These are phyloP conservation scores for Hibiscus tridactylites DNA, from an alignment of 345 rosid species.

Conservation along the genomic window DNA sequence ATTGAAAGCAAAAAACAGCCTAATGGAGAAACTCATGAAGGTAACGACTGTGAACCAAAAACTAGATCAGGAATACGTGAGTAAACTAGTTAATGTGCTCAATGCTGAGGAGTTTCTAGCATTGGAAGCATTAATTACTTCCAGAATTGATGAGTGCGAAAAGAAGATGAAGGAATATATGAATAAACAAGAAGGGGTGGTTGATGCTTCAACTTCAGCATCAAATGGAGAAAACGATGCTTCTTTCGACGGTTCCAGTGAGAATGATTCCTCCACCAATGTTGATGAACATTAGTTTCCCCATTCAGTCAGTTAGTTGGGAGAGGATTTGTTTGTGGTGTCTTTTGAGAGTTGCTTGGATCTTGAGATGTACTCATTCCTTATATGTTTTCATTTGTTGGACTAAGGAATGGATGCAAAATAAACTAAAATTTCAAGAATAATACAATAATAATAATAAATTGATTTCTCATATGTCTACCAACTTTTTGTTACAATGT, in stretches of 20 bases:
- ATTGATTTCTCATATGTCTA: not conserved
- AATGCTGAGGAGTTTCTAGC: no score
- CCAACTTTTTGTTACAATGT: not conserved
- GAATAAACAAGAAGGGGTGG: not conserved
- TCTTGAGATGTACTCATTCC: not conserved
- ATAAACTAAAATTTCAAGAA: conserved; percentile 3
- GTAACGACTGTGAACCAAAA: not conserved
- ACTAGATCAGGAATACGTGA: no score
- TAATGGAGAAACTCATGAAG: not conserved
- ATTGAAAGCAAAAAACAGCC: not conserved
- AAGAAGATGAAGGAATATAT: not conserved
- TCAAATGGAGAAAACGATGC: not conserved
- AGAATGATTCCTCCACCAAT: conserved; percentile 1
- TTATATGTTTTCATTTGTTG: not conserved
- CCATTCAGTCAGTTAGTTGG: no score
- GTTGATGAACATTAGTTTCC: not conserved
- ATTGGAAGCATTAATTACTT: not conserved
- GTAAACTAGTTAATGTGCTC: no score
- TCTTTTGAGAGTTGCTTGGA: not conserved
- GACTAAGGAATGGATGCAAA: not conserved
- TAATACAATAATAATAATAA: not conserved
- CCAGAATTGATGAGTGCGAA: not conserved
- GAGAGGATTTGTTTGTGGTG: no score
- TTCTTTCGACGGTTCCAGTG: not conserved
- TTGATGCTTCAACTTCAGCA: not conserved